Evolutionary conservation across 1,139 yeast genomes (phyloP).

Genomic region (Candida sp.): DNA sequence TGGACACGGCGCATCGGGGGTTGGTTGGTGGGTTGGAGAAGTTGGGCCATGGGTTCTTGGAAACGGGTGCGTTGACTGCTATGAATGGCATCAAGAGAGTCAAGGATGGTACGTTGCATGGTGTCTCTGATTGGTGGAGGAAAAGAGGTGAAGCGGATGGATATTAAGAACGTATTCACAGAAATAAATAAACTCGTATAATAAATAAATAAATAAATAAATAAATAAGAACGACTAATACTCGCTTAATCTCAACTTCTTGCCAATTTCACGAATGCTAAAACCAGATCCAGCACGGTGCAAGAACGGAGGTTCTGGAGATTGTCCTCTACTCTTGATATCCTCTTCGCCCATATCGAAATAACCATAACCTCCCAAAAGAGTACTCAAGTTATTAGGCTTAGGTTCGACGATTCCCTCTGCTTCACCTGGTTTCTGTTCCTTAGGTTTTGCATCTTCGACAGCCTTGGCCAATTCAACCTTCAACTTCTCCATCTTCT

Average conservation of each 20-base stretch:
- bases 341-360: constrained; percentile 75
- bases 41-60: constrained; percentile 33
- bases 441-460: no score
- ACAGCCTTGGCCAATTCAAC: not conserved
- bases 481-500: constrained; percentile 14
- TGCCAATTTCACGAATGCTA: constrained; percentile 67
- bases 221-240: constrained; percentile 37
- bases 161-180: constrained; percentile 20
- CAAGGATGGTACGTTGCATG: constrained; percentile 24
- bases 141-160: constrained; percentile 49
- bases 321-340: constrained; percentile 69
- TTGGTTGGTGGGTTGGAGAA: constrained; percentile 18
- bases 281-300: constrained; percentile 49
- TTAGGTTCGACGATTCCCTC: constrained; percentile 13
- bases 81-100: constrained; percentile 45
- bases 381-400: constrained; percentile 39
- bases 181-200: constrained; percentile 7
- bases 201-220: constrained; percentile 10
- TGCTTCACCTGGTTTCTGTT: not conserved
- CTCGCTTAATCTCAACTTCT: constrained; percentile 75
- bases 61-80: constrained; percentile 43
- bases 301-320: constrained; percentile 69
- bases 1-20: constrained; percentile 27
- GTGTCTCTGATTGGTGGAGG: constrained; percentile 52
- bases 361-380: constrained; percentile 83